A percentile compares a stretch with the other conserved stretches of the same genome.
phyloP scores from a whole-genome alignment of 352 stramenopile species.

The Phytophthora pinifolia region DNA sequence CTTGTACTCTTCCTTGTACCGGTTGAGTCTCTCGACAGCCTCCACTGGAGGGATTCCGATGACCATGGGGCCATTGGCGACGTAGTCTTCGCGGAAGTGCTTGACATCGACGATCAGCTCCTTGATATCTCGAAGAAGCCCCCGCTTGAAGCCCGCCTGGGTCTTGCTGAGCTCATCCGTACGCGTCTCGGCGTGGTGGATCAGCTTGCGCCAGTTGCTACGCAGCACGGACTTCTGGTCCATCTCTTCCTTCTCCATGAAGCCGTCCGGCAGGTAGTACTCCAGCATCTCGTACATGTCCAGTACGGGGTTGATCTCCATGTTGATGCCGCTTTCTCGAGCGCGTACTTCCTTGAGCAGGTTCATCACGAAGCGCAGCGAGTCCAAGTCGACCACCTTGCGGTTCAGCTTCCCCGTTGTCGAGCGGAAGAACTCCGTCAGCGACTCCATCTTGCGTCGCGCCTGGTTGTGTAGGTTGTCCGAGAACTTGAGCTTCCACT shows the following conservation, averaged over 20 bases:
- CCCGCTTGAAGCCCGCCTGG: slow-evolving; percentile 95
- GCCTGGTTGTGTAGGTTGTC: slow-evolving; percentile 96
- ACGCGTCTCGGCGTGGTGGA: slow-evolving; percentile 92
- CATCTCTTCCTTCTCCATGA: slow-evolving; percentile 99
- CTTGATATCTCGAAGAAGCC: slow-evolving; percentile 95
- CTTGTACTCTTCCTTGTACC: slow-evolving; percentile 98
- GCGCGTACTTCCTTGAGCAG: slow-evolving; percentile 97
- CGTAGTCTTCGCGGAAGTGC: slow-evolving; percentile 95
- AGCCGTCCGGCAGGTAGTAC: slow-evolving; percentile 92
- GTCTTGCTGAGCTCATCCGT: slow-evolving; percentile 96
- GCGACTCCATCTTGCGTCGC: slow-evolving; percentile 88
- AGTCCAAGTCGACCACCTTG: slow-evolving; percentile 96
- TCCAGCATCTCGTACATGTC: slow-evolving; percentile 99
- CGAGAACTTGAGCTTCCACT: slow-evolving; percentile 98
- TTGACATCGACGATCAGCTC: slow-evolving; percentile 97
- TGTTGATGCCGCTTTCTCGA: slow-evolving; percentile 97
- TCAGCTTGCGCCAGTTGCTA: slow-evolving; percentile 97
- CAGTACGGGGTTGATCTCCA: slow-evolving; percentile 98
- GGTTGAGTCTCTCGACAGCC: slow-evolving; percentile 95
- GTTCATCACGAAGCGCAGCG: slow-evolving; percentile 97
- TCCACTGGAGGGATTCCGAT: slow-evolving; percentile 95
- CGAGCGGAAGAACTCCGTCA: slow-evolving; percentile 97
- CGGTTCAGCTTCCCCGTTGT: slow-evolving; percentile 93
- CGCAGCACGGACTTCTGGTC: slow-evolving; percentile 98
- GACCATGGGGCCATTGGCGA: slow-evolving; percentile 97